phyloP scores from a whole-genome alignment of 805 yeast genomes.

The Candida fluviatilis region DNA sequence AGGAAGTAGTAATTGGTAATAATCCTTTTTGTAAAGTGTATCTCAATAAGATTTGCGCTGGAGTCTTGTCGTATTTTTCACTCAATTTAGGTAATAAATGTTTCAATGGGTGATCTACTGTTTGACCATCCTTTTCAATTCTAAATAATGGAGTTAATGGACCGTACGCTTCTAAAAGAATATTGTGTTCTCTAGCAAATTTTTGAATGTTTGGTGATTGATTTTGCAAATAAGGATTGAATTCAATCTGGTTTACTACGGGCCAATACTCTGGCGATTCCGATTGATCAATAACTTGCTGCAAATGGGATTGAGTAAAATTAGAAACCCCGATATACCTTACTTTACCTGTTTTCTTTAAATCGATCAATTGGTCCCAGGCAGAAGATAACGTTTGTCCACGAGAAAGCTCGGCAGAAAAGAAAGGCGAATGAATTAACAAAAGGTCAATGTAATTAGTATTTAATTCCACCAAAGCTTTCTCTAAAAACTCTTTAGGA shows the following conservation, averaged over 20 bases:
- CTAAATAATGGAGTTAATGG: constrained; percentile 65
- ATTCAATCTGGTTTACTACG: constrained; percentile 67
- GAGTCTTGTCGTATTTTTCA: constrained; percentile 32
- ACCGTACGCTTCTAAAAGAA: constrained; percentile 62
- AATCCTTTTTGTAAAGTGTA: constrained; percentile 41
- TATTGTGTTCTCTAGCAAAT: constrained; percentile 46
- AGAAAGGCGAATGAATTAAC: constrained; percentile 46
- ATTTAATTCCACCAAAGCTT: constrained; percentile 34
- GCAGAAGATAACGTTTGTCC: constrained; percentile 38
- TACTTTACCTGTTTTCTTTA: constrained; percentile 52
- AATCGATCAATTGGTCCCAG: constrained; percentile 47
- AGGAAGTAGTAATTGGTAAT: constrained; percentile 46
- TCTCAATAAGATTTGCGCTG: constrained; percentile 41
- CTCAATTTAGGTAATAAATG: constrained; percentile 27
- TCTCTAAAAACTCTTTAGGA: constrained; percentile 40
- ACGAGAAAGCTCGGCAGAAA: constrained; percentile 30
- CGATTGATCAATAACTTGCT: constrained; percentile 33
- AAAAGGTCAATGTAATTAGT: constrained; percentile 50
- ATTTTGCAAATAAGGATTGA: constrained; percentile 63
- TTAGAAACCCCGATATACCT: constrained; percentile 62
- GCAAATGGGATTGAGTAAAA: constrained; percentile 43
- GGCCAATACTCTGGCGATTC: constrained; percentile 41
- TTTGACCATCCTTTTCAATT: constrained; percentile 34
- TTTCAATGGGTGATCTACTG: constrained; percentile 37
- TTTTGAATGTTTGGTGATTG: constrained; percentile 58